Evolutionary conservation across 192 early-diverging fungal genomes (phyloP), one percentile per base, ranked within the genome.

Genomic region (Borealophlyctis nickersoniae): DNA sequence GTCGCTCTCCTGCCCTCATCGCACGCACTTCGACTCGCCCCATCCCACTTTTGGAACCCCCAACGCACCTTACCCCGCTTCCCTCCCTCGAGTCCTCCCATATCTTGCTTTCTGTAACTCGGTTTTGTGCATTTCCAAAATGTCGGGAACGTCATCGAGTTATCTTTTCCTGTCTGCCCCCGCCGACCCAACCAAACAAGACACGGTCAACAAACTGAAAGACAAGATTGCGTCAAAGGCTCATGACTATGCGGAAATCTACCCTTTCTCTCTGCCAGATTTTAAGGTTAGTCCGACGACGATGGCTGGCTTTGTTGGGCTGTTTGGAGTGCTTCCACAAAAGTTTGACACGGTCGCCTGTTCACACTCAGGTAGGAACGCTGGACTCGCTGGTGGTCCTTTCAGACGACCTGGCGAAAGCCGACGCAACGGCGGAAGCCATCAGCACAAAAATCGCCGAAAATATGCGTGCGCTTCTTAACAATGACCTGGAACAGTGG

Each of bases 331-430:
- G n/a, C n/a, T n/a, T n/a, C n/a, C n/a, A n/a, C n/a, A n/a, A n/a
- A n/a, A n/a, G n/a, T n/a, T n/a, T n/a, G n/a, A n/a, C n/a, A n/a
- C n/a, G n/a, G n/a, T 45, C 9, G 39, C 7, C 39, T 45, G 39
- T 45, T 45, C 39, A 19, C n/a, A 45, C 32, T n/a, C 49, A 94
- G 93, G 91, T 96, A 70, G 96, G 96, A 45, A 99, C 95, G 26
- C 81, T 99, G 45, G 96, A 99, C 73, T 83, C 87, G 0, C 84
- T 99, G 16, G 91, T 98, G 22, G 67, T 94, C 24, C 82, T 98
- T 27, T 98, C 95, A 13, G 97, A 99, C 72, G 96, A 99, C 66
- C 80, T 99, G 35, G 77, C 76, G 27, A 99, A 98, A 66, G 79
- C 79, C 52, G 97, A 99, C 72, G 60, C 81, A 4, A 75, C 79